Conservation (phyloP, 192 early-diverging fungal species). For the Backusella morwellensis region DNA sequence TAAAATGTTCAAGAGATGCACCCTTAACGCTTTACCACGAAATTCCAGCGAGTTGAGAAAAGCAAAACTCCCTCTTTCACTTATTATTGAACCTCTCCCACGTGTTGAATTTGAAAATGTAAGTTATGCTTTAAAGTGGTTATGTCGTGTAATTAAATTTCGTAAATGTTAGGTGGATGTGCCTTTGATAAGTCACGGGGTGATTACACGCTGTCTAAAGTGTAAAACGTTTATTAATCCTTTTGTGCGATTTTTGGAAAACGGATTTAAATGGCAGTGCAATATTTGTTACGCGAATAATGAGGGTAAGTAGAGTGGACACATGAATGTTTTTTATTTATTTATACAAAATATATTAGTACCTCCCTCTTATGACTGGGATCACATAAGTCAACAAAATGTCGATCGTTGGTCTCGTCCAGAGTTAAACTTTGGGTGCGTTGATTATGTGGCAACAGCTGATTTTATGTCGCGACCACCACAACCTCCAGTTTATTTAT, state of each 20-base stretch:
- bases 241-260: conserved; percentile 88
- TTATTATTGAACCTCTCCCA: conserved; percentile 72
- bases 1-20: conserved; percentile 50
- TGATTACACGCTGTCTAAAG: conserved; percentile 88
- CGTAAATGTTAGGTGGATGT: conserved; percentile 55
- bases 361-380: conserved; percentile 70
- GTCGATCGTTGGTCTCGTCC: conserved; percentile 81
- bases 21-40: conserved; percentile 76
- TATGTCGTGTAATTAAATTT: not conserved
- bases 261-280: conserved; percentile 92
- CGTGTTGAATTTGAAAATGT: conserved; percentile 68
- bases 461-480: conserved; percentile 93
- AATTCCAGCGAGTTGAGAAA: conserved; percentile 67
- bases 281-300: conserved; percentile 82
- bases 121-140: not conserved
- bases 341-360: conserved; percentile 36
- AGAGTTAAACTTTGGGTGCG: conserved; percentile 83
- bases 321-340: not conserved
- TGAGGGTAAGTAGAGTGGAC: conserved; percentile 52
- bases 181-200: conserved; percentile 78
- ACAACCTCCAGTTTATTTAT: conserved; percentile 79
- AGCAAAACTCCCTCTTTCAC: conserved; percentile 74
- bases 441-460: conserved; percentile 91
- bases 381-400: conserved; percentile 66
- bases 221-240: conserved; percentile 97